These are phyloP conservation scores for Ceratonia siliqua DNA, from an alignment of 306 rosid species.

Conservation along the genomic window DNA sequence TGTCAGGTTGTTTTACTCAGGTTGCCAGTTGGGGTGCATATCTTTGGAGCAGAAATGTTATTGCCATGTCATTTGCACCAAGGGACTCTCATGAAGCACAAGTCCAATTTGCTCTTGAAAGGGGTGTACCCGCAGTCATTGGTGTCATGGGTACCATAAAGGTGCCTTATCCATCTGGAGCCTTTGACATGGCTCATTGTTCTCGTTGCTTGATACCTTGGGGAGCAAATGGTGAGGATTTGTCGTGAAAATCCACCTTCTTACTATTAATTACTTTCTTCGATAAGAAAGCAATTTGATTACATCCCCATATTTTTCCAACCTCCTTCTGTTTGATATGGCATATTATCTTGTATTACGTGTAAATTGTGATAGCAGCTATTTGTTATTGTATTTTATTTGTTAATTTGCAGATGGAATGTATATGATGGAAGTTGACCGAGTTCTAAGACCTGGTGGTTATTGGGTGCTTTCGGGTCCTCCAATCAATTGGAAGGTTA, in stretches of 20 bases:
- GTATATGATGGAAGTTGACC: conserved; percentile 73
- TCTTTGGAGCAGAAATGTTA: conserved; percentile 71
- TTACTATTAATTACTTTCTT: neutral
- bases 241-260: neutral
- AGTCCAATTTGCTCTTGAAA: conserved; percentile 83
- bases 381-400: conserved; percentile 24
- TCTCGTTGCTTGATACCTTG: conserved; percentile 89
- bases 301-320: neutral
- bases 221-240: conserved; percentile 66
- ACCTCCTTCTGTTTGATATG: conserved; percentile 9
- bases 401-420: conserved; percentile 56
- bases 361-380: conserved; percentile 3
- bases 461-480: conserved; percentile 87
- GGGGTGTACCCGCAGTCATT: conserved; percentile 79
- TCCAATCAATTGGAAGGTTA: conserved; percentile 71
- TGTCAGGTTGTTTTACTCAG: conserved; percentile 35
- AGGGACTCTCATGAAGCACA: conserved; percentile 81
- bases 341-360: conserved; percentile 9
- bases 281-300: neutral
- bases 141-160: conserved; percentile 74
- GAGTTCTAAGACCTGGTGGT: conserved; percentile 86
- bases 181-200: conserved; percentile 89
- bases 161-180: conserved; percentile 77
- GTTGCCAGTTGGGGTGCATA: conserved; percentile 92
- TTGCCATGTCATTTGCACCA: conserved; percentile 87